Evolutionary conservation across 345 rosid genomes (phyloP).

Genomic region (Bruguiera sexangula): DNA sequence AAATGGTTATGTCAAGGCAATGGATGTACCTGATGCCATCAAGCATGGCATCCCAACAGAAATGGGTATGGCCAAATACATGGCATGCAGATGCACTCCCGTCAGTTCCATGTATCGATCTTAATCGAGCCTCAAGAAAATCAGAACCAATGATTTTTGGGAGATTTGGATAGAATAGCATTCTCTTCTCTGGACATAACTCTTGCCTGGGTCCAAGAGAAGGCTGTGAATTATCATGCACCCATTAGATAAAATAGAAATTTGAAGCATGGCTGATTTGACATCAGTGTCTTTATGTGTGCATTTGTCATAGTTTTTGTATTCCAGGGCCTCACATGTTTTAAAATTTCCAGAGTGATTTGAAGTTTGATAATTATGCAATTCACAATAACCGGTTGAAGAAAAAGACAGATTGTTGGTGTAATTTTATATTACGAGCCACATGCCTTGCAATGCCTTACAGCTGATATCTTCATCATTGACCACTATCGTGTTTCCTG

Average conservation of each 20-base stretch:
- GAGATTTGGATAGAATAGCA: constrained; percentile 62
- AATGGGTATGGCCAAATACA: constrained; percentile 75
- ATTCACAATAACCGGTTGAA: too few relatives aligned
- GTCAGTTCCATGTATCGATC: constrained; percentile 42
- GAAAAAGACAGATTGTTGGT: too few relatives aligned
- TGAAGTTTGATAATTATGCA: too few relatives aligned
- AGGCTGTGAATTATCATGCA: background rate
- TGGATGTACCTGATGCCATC: constrained; percentile 56
- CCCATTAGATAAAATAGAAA: background rate
- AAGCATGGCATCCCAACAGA: constrained; percentile 62
- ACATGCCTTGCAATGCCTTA: too few relatives aligned
- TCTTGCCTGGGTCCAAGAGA: constrained; percentile 45
- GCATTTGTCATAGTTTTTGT: too few relatives aligned
- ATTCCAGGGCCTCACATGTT: too few relatives aligned
- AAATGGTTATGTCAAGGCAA: background rate
- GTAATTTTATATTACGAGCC: too few relatives aligned
- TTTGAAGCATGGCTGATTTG: background rate
- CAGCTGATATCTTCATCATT: too few relatives aligned
- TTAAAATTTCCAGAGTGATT: too few relatives aligned
- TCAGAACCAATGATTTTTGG: constrained; percentile 72
- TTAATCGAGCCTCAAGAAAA: constrained; percentile 51
- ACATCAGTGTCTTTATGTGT: too few relatives aligned
- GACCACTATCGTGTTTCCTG: too few relatives aligned
- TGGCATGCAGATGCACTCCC: constrained; percentile 45
- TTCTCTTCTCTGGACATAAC: constrained; percentile 72